Evolutionary conservation across 2,329 filamentous ascomycete species (phyloP), one percentile per base, ranked within the genome.

Genomic region (Paradendryphiella salina): DNA sequence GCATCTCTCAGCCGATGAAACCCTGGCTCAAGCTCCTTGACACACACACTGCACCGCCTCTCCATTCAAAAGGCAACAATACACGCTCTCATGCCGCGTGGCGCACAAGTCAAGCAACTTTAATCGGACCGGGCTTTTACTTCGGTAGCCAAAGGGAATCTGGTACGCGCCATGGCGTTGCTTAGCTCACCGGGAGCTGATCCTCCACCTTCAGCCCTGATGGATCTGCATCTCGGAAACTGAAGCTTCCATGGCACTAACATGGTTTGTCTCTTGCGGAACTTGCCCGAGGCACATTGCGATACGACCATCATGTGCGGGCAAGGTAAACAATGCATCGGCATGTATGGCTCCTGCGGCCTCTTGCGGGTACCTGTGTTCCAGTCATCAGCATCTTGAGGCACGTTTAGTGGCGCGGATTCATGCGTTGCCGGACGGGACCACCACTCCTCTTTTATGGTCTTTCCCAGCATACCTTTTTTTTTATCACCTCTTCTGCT

Each of bases 351-450:
- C 15, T 52, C 32, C 46, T 54, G 39, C 35, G 29, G 23, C 23
- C 23, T 37, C 44, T 33, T 45, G 44, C 45, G 50, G 52, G 47
- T 46, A 41, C 28, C 39, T 28, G 33, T 52, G 59, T 61, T 56
- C 56, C 60, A 55, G 50, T 57, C 32, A 51, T 23, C 43, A 39
- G 17, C 40, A 23, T 46, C 45, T 46, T 40, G 46, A 46, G 50
- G 55, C 49, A 47, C 38, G 26, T 40, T 48, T 44, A 40, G 60
- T 60, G 63, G 63, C 63, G 61, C 63, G 63, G 63, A 55, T 60
- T 54, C 43, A 56, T 58, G 52, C 52, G 54, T 50, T 56, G 58
- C 63, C 58, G 46, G 50, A 47, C 34, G 36, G 28, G 32, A 20
- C 23, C 23, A 26, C 23, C 46, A 49, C 52, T 26, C 28, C 28